phyloP scores from a whole-genome alignment of 495 filamentous ascomycete genomes.

The Aspergillus egyptiacus region DNA sequence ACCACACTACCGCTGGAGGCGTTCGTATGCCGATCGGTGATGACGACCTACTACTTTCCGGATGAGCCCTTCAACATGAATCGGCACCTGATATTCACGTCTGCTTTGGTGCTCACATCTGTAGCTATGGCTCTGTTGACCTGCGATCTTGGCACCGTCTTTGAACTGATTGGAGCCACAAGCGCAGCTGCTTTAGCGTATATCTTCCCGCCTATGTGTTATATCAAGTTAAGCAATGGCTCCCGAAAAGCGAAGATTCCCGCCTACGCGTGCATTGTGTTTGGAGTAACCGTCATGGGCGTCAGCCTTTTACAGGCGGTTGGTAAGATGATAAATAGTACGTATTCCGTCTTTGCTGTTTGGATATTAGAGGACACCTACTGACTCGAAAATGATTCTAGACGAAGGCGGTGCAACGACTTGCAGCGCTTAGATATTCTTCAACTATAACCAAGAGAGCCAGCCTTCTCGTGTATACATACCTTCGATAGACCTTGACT shows the following conservation, averaged over 20 bases:
- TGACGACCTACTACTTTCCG: slow-evolving; percentile 89
- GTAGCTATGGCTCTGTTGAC: slow-evolving; percentile 74
- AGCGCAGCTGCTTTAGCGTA: slow-evolving; percentile 91
- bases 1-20: slow-evolving; percentile 93
- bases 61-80: slow-evolving; percentile 72
- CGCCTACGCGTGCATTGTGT: slow-evolving; percentile 61
- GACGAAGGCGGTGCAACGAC: slow-evolving; percentile 30
- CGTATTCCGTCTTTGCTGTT: slow-evolving; percentile 8
- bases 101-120: slow-evolving; percentile 69
- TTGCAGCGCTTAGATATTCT: slow-evolving; percentile 19
- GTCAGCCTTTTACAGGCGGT: slow-evolving; percentile 74
- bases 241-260: slow-evolving; percentile 67
- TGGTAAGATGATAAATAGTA: slow-evolving; percentile 55
- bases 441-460: not conserved
- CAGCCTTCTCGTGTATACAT: slow-evolving; percentile 1
- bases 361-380: not conserved
- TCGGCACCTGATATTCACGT: slow-evolving; percentile 80
- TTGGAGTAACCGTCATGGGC: slow-evolving; percentile 77
- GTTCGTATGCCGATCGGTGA: slow-evolving; percentile 95
- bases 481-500: slow-evolving; percentile 6
- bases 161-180: slow-evolving; percentile 92
- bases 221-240: slow-evolving; percentile 74
- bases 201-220: slow-evolving; percentile 91
- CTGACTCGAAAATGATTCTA: slow-evolving; percentile 7
- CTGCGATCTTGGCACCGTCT: slow-evolving; percentile 88